These are phyloP conservation scores for Aegilops bicornis DNA, from an alignment of 176 grass and related monocot genomes.

Conservation along the genomic window DNA sequence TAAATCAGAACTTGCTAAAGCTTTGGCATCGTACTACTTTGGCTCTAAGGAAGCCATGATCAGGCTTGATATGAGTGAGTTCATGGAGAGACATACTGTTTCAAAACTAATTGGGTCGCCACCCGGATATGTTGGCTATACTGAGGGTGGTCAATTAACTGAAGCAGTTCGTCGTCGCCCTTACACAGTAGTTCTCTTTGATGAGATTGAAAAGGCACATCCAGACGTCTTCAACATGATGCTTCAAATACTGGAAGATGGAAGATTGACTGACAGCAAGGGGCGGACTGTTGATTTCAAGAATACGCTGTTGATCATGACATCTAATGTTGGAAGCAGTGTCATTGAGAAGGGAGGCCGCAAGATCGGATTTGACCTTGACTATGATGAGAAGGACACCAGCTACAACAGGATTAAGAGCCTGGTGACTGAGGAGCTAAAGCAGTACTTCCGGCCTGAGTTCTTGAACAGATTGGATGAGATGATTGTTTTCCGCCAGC, in stretches of 20 bases:
- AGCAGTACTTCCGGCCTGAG: conserved; percentile 93
- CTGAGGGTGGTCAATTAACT: conserved; percentile 86
- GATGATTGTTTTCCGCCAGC: conserved; percentile 97
- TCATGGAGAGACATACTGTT: conserved; percentile 97
- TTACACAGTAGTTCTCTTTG: conserved; percentile 90
- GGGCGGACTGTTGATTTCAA: conserved; percentile 94
- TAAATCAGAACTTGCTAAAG: conserved; percentile 94
- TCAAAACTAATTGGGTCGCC: conserved; percentile 96
- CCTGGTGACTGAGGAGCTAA: conserved; percentile 90
- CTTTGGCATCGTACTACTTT: conserved; percentile 83
- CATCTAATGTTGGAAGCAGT: conserved; percentile 88
- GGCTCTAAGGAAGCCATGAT: conserved; percentile 97
- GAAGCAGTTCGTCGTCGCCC: conserved; percentile 92
- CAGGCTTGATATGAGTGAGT: conserved; percentile 98
- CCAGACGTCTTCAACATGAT: conserved; percentile 99
- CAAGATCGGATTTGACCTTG: conserved; percentile 93
- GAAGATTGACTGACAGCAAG: conserved; percentile 92
- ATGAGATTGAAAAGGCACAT: conserved; percentile 98
- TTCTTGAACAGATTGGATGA: conserved; percentile 94
- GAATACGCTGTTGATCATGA: conserved; percentile 93
- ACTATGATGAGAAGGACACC: conserved; percentile 83
- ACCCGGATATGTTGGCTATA: conserved; percentile 96
- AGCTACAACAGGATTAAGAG: conserved; percentile 96
- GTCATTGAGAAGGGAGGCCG: conserved; percentile 93
- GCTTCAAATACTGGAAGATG: conserved; percentile 99